phyloP scores from a whole-genome alignment of 2,329 filamentous ascomycete species.

The Xylaria polymorpha region DNA sequence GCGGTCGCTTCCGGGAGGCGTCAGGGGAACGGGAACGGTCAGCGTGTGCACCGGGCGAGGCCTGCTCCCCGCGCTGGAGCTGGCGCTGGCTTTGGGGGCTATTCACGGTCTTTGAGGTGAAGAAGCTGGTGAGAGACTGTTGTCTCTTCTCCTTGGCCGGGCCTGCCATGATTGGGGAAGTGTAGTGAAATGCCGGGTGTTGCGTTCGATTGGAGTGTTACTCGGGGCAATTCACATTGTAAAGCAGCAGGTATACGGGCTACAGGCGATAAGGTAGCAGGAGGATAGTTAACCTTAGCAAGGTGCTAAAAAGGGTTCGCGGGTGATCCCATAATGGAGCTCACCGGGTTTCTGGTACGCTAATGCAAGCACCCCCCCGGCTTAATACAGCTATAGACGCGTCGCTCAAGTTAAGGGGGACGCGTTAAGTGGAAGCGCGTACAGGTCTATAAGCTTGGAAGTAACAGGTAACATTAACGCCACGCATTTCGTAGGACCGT shows the following conservation, averaged over 20 bases:
- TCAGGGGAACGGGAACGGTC: slow-evolving; percentile 43
- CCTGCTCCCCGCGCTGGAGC: slow-evolving; percentile 39
- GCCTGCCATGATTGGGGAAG: slow-evolving; percentile 51
- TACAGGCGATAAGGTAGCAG: not conserved
- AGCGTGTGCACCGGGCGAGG: slow-evolving; percentile 47
- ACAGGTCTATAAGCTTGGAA: not conserved
- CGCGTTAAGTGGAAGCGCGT: slow-evolving; percentile 34
- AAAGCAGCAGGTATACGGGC: not conserved
- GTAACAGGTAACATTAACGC: too few relatives aligned
- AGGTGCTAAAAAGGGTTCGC: not conserved
- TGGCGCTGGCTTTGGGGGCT: slow-evolving; percentile 48
- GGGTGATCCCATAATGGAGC: slow-evolving; percentile 34
- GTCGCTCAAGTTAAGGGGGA: slow-evolving; percentile 20
- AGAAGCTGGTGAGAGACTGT: slow-evolving; percentile 87
- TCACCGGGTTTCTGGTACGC: slow-evolving; percentile 33
- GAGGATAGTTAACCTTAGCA: not conserved
- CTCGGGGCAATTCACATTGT: slow-evolving; percentile 28
- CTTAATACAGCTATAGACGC: slow-evolving; percentile 22
- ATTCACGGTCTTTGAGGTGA: slow-evolving; percentile 71
- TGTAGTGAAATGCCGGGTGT: slow-evolving; percentile 14
- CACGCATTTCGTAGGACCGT: too few relatives aligned
- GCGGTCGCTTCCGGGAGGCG: slow-evolving; percentile 61
- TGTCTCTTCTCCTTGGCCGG: slow-evolving; percentile 72
- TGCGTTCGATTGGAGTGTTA: slow-evolving; percentile 1
- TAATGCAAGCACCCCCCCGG: slow-evolving; percentile 34